Evolutionary conservation across 768 basidiomycete species (phyloP), one percentile per base, ranked within the genome.

Genomic region (Leccinum boreale): DNA sequence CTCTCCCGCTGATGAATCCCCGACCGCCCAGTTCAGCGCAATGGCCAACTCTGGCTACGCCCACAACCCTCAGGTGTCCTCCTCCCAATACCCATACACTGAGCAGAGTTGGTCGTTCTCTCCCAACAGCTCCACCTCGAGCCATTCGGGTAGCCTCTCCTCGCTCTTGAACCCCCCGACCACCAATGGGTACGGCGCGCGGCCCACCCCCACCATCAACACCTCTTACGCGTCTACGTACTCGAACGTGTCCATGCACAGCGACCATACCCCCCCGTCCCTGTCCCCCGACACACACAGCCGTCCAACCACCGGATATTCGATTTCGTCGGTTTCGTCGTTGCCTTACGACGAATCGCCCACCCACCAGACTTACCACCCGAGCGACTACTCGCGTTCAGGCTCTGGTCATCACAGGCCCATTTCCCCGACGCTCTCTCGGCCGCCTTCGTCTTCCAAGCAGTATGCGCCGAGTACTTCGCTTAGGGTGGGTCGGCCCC

Each of bases 261-360:
- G 79, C 45, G 84, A 85, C 59, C 85, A 87, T 63, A 84, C 84
- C 35, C 88, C 87, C 0, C 89, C 88, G 1, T 77, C 78, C 8
- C 71, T 90, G 62, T 92, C 91, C 4, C 91, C 91, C 5, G 91
- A 93, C 70, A 71, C 69, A 0, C 69, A 70, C 53, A 90, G 89
- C 72, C 85, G 91, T 52, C 91, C 91, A 1, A 87, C 86, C 2
- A 92, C 91, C 0, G 89, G 91, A 17, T 93, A 93, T 71, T 92
- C 91, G 39, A 89, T 91, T 56, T 86, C 89, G 2, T 90, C 89
- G 12, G 89, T 91, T 62, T 88, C 87, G 1, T 90, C 88, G 19
- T 68, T 90, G 62, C 80, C 85, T 0, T 89, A 90, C 71, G 86
- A 86, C 53, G 86, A 89, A 45, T 78, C 73, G 28, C 70, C 71